Conservation (phyloP, 352 stramenopile genomes). For the Phytopythium litorale region DNA sequence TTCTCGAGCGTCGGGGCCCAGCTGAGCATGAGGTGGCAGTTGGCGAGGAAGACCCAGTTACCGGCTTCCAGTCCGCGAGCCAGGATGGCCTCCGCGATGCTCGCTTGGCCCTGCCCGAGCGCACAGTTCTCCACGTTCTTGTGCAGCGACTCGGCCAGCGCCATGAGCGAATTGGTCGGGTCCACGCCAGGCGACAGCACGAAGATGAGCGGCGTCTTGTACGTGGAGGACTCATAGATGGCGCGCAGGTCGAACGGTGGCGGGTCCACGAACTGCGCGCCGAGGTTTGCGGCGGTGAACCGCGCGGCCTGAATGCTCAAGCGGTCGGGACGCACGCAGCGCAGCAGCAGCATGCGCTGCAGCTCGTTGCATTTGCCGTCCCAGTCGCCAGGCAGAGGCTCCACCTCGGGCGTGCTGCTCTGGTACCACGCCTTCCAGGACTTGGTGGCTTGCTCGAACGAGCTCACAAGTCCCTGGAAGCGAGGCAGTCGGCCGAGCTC, state of each 20-base stretch:
- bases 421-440: conserved; percentile 84
- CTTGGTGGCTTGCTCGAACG: conserved; percentile 87
- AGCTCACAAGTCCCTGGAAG: conserved; percentile 88
- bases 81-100: conserved; percentile 88
- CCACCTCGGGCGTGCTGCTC: conserved; percentile 87
- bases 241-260: conserved; percentile 91
- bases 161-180: conserved; percentile 90
- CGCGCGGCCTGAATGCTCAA: conserved; percentile 89
- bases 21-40: conserved; percentile 95
- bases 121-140: conserved; percentile 91
- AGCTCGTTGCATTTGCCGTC: conserved; percentile 92
- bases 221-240: conserved; percentile 87
- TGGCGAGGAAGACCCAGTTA: conserved; percentile 95
- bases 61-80: conserved; percentile 80
- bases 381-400: conserved; percentile 90
- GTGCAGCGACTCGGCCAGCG: conserved; percentile 73
- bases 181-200: conserved; percentile 94
- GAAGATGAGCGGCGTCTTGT: conserved; percentile 93
- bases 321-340: conserved; percentile 90
- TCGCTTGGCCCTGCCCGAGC: conserved; percentile 92
- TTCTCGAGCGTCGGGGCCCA: conserved; percentile 95
- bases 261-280: conserved; percentile 90
- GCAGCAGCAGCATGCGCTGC: conserved; percentile 92
- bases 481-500: conserved; percentile 89
- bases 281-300: conserved; percentile 91